Base-by-base conservation (phyloP, 2,329 filamentous ascomycete species). In the Cryphonectria japonica region DNA sequence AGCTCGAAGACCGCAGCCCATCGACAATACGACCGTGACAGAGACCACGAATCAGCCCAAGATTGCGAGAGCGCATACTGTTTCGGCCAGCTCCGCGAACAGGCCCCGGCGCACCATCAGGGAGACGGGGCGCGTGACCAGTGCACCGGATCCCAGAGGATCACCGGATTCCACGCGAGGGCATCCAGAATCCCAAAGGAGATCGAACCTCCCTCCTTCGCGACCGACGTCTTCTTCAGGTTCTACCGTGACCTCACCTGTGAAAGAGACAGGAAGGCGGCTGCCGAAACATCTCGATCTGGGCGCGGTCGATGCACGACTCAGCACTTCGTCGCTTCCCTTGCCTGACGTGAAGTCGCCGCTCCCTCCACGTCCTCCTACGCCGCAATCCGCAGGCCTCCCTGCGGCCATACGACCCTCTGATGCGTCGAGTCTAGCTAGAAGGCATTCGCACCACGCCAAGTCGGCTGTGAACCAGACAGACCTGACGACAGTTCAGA, bases 1-100 rank as follows among this genome's bases (percentile, higher is more conserved):
- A 82, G 92, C 93, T 62, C 87, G 93, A 72, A 93, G 93, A 79
- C 92, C 92, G 26, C 87, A 92, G 74, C 87, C 87, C 6, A 82
- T 86, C 11, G 86, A 88, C 74, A 87, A 91, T 76, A 85, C 86
- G 60, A 87, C 91, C 76, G 86, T 87, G 63, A 90, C 93, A 75
- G 82, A 86, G 50, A 73, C 75, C 29, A 78, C 76, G 67, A 79
- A 79, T 77, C 71, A 82, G 80, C 70, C 84, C 81, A 78, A 83
- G 80, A 74, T 86, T 85, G 76, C 71, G 77, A 81, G 75, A 76
- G 92, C 93, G 75, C 89, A 94, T 73, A 95, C 93, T 2, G 88
- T 93, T 3, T 83, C 82, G 11, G 78, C 81, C 4, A 76, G 80
- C 3, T 52, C 65, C 26, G 89, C 82, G 39, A 84, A 87, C 6